Base-by-base conservation (phyloP, 495 filamentous ascomycete genomes). In the Hypoxylon perforatum region DNA sequence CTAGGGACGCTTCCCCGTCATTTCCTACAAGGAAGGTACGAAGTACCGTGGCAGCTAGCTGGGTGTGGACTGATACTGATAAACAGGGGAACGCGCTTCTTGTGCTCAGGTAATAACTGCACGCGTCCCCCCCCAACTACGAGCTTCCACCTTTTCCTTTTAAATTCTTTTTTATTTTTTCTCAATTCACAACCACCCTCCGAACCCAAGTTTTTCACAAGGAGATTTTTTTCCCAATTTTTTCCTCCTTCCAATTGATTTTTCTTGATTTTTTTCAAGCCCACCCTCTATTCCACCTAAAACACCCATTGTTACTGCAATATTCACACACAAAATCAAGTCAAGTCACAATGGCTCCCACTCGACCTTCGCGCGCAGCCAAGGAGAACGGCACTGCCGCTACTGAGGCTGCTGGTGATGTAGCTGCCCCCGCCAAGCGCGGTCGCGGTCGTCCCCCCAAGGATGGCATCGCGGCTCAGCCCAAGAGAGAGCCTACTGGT, bases 381-480 rank as follows among this genome's bases (percentile, higher is more conserved):
- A 72, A 72, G 49, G 70, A 75, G 58, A 69, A 69, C 41, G 65
- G 61, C 39, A 69, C 69, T 1, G 10, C 65, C 0, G 60, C 25
- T 3, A 28, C 65, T n/a, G 64, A 61, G 35, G 60, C 45, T 23
- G 61, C 63, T 2, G 23, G 70, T 12, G 48, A 41, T 23, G 63
- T 65, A 14, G 57, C 64, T 18, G 60, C 63, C 3, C 68, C 77
- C 5, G 69, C 67, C 35, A 81, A 81, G 72, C 79, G 81, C 61
- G 76, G 77, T 44, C 80, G 81, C 53, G 81, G 81, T 30, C 78
- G 81, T 56, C 81, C 73, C 41, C 74, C 59, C 36, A 78, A 76
- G 70, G 73, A 80, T 45, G 77, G 75, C 50, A 23, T 76, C 25
- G 52, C 73, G 38, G 30, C 64, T 14, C 77, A 80, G 66, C 62